Conservation (phyloP, 2,329 filamentous ascomycete genomes). For the Plectosphaerella sp. region DNA sequence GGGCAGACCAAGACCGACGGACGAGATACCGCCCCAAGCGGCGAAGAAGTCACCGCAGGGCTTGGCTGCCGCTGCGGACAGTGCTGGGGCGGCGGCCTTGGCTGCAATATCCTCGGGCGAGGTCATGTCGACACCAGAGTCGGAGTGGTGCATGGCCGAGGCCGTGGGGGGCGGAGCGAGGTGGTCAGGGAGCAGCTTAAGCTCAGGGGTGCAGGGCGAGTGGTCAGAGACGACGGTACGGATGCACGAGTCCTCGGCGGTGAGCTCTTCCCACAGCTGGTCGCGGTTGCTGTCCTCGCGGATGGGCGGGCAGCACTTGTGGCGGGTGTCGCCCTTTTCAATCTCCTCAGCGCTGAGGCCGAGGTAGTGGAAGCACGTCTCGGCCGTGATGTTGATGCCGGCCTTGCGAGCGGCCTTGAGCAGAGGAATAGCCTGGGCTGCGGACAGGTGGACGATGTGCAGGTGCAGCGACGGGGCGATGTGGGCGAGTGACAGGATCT, state of each 20-base stretch:
- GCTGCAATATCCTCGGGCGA: slow-evolving; percentile 21
- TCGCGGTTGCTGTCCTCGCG: slow-evolving; percentile 78
- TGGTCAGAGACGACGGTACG: slow-evolving; percentile 92
- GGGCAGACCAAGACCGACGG: slow-evolving; percentile 85
- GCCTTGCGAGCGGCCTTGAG: slow-evolving; percentile 66
- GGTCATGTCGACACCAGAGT: slow-evolving; percentile 50
- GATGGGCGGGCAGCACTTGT: slow-evolving; percentile 95
- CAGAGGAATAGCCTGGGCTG: slow-evolving; percentile 81
- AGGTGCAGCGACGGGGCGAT: slow-evolving; percentile 77
- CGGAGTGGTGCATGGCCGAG: slow-evolving; percentile 39
- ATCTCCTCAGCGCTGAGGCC: slow-evolving; percentile 80
- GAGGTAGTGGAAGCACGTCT: slow-evolving; percentile 95
- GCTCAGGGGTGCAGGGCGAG: slow-evolving; percentile 89
- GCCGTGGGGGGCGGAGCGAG: slow-evolving; percentile 32
- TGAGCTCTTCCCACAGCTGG: slow-evolving; percentile 79
- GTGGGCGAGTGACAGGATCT: slow-evolving; percentile 77
- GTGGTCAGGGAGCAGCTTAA: slow-evolving; percentile 78
- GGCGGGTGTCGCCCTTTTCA: slow-evolving; percentile 77
- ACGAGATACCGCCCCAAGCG: slow-evolving; percentile 94
- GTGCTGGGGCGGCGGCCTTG: slow-evolving; percentile 22
- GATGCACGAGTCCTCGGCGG: slow-evolving; percentile 70
- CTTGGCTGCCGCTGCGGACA: slow-evolving; percentile 27
- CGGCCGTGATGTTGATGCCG: slow-evolving; percentile 84
- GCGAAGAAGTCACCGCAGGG: slow-evolving; percentile 81
- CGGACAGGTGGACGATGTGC: slow-evolving; percentile 91